Evolutionary conservation across 306 rosid genomes (phyloP), one percentile per base, ranked within the genome.

Genomic region (Quercus parvula): DNA sequence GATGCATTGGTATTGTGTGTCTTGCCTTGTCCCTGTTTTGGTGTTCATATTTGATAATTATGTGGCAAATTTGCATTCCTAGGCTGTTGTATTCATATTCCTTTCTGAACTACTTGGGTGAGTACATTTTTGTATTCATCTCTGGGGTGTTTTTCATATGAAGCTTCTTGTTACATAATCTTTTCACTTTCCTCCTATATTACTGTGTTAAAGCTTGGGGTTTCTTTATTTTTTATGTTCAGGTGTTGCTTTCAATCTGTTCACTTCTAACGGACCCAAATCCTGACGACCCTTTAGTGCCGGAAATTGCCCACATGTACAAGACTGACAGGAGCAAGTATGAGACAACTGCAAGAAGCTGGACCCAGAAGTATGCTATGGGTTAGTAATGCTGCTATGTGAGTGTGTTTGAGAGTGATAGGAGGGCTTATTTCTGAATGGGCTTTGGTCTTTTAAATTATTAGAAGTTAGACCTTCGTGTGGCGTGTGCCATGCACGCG

Each of bases 281-380:
- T 73, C 91, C 93, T 3, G 95, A 91, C 44, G 95, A 91, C 22
- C 96, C 93, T 22, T 75, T 89, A 89, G 96, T 91, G 81, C 93
- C 96, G 9, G 96, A 91, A 86, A 91, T 89, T 31, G 90, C 96
- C 25, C 93, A 91, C 81, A 89, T 91, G 96, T 89, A 89, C 84
- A 91, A 91, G 87, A 89, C 93, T 3, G 96, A 91, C 85, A 80
- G 79, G 84, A 81, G 74, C 89, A 91, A 91, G 88, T 91, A 91
- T 51, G 96, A 91, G 81, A 83, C 93, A 64, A 91, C 93, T 1
- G 93, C 96, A 3, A 89, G 93, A 87, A 89, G 96, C 93, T 89
- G 91, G 96, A 89, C 96, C 73, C 91, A 91, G 86, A 91, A 91
- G 88, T 89, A 91, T 78, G 93, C 90, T 41, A 89, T 89, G 95